Evolutionary conservation across 257 asterid genomes (phyloP).

Genomic region (Solanum tarijense): DNA sequence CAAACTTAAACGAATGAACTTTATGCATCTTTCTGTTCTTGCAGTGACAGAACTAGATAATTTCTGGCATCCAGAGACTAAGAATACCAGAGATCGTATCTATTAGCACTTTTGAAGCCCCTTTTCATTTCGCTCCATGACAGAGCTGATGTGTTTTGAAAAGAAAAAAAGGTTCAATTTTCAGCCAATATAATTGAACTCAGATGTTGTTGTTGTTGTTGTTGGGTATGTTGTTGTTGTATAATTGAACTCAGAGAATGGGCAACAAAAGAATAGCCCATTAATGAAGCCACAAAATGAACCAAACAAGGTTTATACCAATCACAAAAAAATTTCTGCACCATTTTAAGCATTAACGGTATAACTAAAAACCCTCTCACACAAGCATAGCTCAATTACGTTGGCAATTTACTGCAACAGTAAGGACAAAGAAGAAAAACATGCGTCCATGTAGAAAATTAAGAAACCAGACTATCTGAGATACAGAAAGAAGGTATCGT

Average conservation of each 20-base stretch:
- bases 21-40: constrained; percentile 18
- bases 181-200: background rate
- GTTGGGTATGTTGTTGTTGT: too few species aligned
- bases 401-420: background rate
- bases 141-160: background rate
- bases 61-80: background rate
- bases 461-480: background rate
- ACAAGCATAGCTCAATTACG: background rate
- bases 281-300: background rate
- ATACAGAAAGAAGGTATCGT: background rate
- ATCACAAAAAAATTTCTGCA: background rate
- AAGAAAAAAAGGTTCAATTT: background rate
- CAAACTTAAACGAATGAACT: background rate
- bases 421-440: background rate
- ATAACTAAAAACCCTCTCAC: background rate
- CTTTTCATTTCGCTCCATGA: background rate
- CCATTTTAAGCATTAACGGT: background rate
- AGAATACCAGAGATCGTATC: background rate
- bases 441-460: background rate
- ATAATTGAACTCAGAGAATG: background rate
- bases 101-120: background rate
- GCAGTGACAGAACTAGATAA: background rate
- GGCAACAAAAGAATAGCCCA: background rate
- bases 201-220: too few species aligned
- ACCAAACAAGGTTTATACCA: background rate